Percentiles rank a stretch among this genome's conserved stretches.
phyloP scores from a whole-genome alignment of 2,329 filamentous ascomycete genomes.

The Aspergillus proliferans region DNA sequence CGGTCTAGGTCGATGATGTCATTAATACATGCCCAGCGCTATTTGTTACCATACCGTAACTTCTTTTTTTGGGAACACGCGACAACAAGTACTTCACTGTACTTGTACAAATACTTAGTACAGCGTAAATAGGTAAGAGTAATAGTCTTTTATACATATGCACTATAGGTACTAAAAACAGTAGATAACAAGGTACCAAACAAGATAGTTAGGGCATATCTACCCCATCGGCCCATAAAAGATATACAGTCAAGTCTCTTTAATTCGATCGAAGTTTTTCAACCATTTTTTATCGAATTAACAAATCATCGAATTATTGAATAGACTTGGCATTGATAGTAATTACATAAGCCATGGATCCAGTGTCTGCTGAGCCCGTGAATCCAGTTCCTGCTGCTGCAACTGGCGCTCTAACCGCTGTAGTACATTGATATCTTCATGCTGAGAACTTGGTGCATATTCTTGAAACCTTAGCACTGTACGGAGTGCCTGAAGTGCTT shows the following conservation, averaged over 20 bases:
- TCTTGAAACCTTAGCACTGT: neutral
- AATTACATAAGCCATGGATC: neutral
- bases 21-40: constrained; percentile 3
- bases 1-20: constrained; percentile 28
- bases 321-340: neutral
- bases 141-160: neutral
- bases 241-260: neutral
- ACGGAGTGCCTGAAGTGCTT: too few species aligned
- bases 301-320: neutral
- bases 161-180: neutral
- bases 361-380: neutral
- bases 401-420: neutral
- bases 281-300: neutral
- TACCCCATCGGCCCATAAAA: neutral
- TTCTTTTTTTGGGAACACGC: neutral
- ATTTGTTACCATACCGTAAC: constrained; percentile 7
- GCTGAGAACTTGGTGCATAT: neutral
- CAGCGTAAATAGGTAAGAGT: too few species aligned
- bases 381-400: neutral
- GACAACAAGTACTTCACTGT: neutral
- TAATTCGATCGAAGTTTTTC: neutral
- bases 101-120: too few species aligned
- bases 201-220: too few species aligned
- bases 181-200: neutral
- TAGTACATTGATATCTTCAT: neutral